These are phyloP conservation scores for Termitomyces sp. DNA, from an alignment of 768 basidiomycete genomes.

Conservation along the genomic window DNA sequence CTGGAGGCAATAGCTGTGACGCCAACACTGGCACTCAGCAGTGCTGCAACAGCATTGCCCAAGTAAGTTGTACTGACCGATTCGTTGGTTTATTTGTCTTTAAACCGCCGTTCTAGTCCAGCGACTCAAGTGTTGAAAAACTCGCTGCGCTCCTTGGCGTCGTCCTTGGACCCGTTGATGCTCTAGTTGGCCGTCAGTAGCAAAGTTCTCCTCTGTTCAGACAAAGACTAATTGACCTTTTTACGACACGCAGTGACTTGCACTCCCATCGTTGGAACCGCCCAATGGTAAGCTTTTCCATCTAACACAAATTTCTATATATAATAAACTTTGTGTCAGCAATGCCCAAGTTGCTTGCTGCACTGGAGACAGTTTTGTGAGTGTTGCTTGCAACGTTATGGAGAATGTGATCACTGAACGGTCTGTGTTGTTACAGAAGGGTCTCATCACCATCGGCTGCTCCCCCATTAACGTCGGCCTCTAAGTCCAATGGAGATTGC, in stretches of 20 bases:
- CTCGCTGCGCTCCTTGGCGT: slow-evolving; percentile 10
- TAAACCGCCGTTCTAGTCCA: neutral
- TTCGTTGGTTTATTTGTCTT: neutral
- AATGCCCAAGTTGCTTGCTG: slow-evolving; percentile 15
- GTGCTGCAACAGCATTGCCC: slow-evolving; percentile 4
- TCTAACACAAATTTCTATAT: too few relatives aligned
- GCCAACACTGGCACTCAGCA: slow-evolving; percentile 8
- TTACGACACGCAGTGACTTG: slow-evolving; percentile 10
- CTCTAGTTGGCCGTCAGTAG: slow-evolving; percentile 13
- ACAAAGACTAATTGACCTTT: neutral
- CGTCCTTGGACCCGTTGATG: slow-evolving; percentile 3
- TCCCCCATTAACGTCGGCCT: slow-evolving; percentile 4
- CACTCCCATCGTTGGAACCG: slow-evolving; percentile 8
- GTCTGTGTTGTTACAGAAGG: slow-evolving; percentile 2
- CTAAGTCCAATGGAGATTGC: neutral
- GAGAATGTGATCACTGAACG: neutral
- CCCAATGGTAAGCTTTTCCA: neutral
- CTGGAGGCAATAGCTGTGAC: neutral
- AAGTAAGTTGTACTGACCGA: neutral
- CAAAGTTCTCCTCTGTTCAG: too few relatives aligned
- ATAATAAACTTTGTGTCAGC: neutral
- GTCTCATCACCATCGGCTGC: slow-evolving; percentile 15
- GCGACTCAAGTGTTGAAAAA: neutral
- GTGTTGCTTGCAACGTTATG: neutral
- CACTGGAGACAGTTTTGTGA: slow-evolving; percentile 16